Base-by-base conservation (phyloP, 257 asterid species). In the Lycium ferocissimum region DNA sequence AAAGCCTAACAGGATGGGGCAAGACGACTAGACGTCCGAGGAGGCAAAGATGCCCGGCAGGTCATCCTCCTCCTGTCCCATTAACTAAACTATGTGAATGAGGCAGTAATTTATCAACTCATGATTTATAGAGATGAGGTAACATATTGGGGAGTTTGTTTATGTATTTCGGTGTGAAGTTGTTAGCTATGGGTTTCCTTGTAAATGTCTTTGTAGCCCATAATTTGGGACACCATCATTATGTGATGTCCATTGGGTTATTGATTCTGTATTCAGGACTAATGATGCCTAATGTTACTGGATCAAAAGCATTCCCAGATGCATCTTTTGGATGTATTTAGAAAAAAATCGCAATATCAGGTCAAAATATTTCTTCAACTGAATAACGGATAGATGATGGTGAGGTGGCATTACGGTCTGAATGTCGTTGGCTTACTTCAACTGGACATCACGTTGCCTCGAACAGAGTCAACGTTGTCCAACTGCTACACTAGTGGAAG, bases 21-120 rank as follows among this genome's bases (percentile, higher is more conserved):
- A 96, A 97, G 94, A 97, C 98, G 45, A 91, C 97, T 20, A 92
- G 99, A 65, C 97, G 99, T 69, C 99, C 98, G n/a, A 89, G 98
- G 13, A 83, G 99, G 83, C 99, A 95, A 84, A 89, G 99, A 79
- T 95, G 95, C 89, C 92, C 95, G 65, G 81, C 43, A 75, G 81
- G 57, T 75, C 81, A 75, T 75, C 84, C 90, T 88, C 87, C 92
- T 76, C 84, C 94, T 38, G 92, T 90, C 53, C 84, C 89, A 80
- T 87, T 88, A 65, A 91, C 96, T 92, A 89, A 92, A 86, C 76
- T 83, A 26, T 49, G 84, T 83, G 53, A 70, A 79, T 47, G 81
- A 20, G 43, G 88, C 85, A 84, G 83, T 87, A 63, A 83, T 85
- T 86, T 86, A 78, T 80, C 59, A 87, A 83, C 81, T 54, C 33